phyloP scores from a whole-genome alignment of 495 filamentous ascomycete genomes.

The Podospora appendiculata region DNA sequence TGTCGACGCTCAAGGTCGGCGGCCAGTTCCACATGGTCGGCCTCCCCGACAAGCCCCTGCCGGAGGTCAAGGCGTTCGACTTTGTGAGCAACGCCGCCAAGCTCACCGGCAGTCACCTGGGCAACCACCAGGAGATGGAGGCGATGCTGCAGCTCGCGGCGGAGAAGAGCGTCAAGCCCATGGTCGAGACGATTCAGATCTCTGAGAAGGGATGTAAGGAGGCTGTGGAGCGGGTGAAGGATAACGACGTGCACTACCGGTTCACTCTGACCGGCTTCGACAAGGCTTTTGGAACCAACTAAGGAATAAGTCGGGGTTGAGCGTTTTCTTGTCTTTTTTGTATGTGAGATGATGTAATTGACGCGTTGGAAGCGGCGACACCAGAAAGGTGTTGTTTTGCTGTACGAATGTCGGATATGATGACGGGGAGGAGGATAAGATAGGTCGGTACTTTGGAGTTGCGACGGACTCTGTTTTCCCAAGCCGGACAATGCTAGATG shows the following conservation, averaged over 20 bases:
- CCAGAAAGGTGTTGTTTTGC: no score
- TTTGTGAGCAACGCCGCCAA: conserved; percentile 57
- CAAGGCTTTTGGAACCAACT: conserved; percentile 29
- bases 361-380: no score
- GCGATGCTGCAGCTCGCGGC: conserved; percentile 68
- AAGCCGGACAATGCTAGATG: no score
- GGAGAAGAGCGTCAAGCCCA: conserved; percentile 64
- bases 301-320: background rate
- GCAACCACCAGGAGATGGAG: conserved; percentile 62
- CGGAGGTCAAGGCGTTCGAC: conserved; percentile 51
- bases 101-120: conserved; percentile 63
- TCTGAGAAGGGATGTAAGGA: conserved; percentile 62
- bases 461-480: no score
- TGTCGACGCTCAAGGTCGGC: conserved; percentile 60
- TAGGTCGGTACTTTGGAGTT: no score
- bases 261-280: conserved; percentile 45
- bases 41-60: conserved; percentile 59
- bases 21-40: conserved; percentile 70
- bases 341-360: background rate
- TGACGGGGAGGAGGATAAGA: no score
- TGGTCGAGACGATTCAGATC: conserved; percentile 65
- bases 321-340: background rate
- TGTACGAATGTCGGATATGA: no score
- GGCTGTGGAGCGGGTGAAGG: conserved; percentile 59
- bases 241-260: conserved; percentile 51